These are phyloP conservation scores for Shiraia sp. DNA, from an alignment of 2,329 filamentous ascomycete species.

Conservation along the genomic window DNA sequence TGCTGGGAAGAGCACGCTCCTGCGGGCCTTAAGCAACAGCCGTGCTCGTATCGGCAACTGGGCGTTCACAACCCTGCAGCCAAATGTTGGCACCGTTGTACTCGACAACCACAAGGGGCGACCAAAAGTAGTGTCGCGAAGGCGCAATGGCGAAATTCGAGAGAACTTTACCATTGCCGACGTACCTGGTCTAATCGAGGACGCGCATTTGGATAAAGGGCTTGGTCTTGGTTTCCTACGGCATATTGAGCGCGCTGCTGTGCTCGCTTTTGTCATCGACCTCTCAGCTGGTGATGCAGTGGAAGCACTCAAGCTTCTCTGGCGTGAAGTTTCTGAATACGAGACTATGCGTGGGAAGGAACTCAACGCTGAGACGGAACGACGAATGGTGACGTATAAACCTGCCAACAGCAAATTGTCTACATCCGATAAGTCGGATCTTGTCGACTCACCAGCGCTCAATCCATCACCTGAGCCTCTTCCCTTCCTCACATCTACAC, in stretches of 20 bases:
- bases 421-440: constrained; percentile 17
- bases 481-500: constrained; percentile 59
- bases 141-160: constrained; percentile 58
- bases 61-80: constrained; percentile 95
- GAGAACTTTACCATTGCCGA: constrained; percentile 92
- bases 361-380: constrained; percentile 64
- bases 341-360: constrained; percentile 79
- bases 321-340: constrained; percentile 89
- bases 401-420: constrained; percentile 21
- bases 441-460: constrained; percentile 28
- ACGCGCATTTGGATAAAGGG: constrained; percentile 88
- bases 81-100: constrained; percentile 94
- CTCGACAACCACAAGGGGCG: constrained; percentile 84
- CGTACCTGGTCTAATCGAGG: constrained; percentile 90
- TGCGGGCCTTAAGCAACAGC: constrained; percentile 85
- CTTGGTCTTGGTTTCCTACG: constrained; percentile 89
- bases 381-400: constrained; percentile 62
- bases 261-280: constrained; percentile 93
- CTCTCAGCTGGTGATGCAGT: constrained; percentile 80
- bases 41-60: constrained; percentile 88
- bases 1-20: constrained; percentile 90
- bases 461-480: constrained; percentile 40
- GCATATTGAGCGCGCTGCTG: constrained; percentile 90
- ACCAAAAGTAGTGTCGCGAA: constrained; percentile 57
- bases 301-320: constrained; percentile 75